Conservation (phyloP, 2,329 filamentous ascomycete species). For the Hirsutella minnesotensis region DNA sequence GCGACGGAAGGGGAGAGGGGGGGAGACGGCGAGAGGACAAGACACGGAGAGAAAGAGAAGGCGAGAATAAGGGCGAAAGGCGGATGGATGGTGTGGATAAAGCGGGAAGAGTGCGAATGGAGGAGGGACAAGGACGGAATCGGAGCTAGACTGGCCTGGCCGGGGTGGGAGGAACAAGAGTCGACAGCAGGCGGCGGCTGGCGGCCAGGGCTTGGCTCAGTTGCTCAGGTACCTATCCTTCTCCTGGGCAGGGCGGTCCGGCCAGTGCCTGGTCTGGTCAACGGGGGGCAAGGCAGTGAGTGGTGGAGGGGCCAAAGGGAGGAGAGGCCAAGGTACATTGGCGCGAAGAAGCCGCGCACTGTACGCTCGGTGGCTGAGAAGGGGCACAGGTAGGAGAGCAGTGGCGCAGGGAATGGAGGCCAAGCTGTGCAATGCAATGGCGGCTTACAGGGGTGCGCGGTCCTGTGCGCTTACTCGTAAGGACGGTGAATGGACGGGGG, state of each 20-base stretch:
- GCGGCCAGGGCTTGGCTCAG: neutral
- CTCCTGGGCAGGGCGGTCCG: neutral
- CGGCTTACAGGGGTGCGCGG: neutral
- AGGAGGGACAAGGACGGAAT: neutral
- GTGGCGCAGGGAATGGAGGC: constrained; percentile 1
- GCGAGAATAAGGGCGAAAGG: neutral
- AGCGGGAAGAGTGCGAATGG: neutral
- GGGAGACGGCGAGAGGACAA: neutral
- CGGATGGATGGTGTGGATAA: neutral
- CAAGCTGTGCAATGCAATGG: constrained; percentile 1
- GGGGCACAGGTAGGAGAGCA: neutral
- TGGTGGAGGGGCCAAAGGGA: neutral
- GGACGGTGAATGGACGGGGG: too few relatives aligned
- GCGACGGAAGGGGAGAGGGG: neutral
- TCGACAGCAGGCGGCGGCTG: neutral
- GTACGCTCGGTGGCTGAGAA: neutral
- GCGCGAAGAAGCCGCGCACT: neutral
- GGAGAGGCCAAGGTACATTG: neutral
- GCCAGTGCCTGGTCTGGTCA: neutral
- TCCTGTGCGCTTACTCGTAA: too few relatives aligned
- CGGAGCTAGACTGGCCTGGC: neutral
- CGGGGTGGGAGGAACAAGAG: neutral
- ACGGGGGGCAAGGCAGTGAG: too few relatives aligned
- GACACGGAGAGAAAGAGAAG: neutral
- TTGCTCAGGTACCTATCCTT: neutral